These are phyloP conservation scores for Rhodocollybia butyracea DNA, from an alignment of 768 basidiomycete species.

Conservation along the genomic window DNA sequence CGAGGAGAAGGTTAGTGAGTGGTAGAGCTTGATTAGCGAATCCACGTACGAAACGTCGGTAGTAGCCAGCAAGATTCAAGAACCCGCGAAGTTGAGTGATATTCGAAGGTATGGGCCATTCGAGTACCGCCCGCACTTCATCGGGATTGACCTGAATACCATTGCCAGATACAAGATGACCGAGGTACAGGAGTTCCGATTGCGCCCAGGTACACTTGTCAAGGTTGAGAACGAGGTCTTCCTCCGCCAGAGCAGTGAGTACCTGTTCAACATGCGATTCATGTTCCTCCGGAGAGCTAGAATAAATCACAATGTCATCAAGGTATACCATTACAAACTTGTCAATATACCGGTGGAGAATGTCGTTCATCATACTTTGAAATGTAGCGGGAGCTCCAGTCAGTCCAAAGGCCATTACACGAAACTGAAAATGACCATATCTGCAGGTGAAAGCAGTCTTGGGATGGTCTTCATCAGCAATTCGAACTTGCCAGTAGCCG, in stretches of 20 bases:
- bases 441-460: slow-evolving; percentile 32
- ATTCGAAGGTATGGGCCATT: neutral
- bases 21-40: too few species aligned
- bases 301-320: slow-evolving; percentile 32
- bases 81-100: slow-evolving; percentile 7
- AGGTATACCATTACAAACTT: slow-evolving; percentile 27
- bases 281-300: neutral
- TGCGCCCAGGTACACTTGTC: too few species aligned
- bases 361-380: slow-evolving; percentile 25
- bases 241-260: too few species aligned
- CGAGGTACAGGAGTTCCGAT: too few species aligned
- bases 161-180: too few species aligned
- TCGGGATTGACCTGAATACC: too few species aligned
- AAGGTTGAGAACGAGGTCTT: too few species aligned
- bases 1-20: too few species aligned
- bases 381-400: slow-evolving; percentile 22
- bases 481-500: slow-evolving; percentile 31
- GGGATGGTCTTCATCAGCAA: slow-evolving; percentile 32
- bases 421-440: slow-evolving; percentile 31
- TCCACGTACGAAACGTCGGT: too few species aligned
- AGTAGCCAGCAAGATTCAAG: too few species aligned
- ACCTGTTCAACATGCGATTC: too few species aligned
- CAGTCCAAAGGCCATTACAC: slow-evolving; percentile 28
- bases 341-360: slow-evolving; percentile 25
- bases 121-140: neutral